Conservation (phyloP, 2,329 filamentous ascomycete species). For the Fusarium ramigenum region DNA sequence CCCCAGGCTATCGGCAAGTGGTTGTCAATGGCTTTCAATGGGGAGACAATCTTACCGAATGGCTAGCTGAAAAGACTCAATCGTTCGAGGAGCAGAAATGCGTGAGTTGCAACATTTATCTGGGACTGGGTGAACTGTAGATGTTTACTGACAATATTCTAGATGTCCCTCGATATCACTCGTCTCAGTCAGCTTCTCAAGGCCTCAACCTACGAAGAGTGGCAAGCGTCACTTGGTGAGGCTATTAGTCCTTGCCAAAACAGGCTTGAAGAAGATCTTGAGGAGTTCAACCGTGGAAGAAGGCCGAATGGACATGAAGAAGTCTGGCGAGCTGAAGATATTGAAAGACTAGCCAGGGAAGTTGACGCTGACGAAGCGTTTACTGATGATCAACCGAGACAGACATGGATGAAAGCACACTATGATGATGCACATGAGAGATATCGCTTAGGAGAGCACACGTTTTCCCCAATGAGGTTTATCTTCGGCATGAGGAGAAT, state of each 20-base stretch:
- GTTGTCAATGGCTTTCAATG: constrained; percentile 34
- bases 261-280: constrained; percentile 28
- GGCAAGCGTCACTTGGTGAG: constrained; percentile 22
- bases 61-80: constrained; percentile 27
- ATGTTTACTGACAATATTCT: neutral
- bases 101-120: neutral
- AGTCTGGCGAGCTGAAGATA: constrained; percentile 27
- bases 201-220: constrained; percentile 29
- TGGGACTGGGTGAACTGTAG: neutral
- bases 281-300: constrained; percentile 20
- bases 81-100: constrained; percentile 37
- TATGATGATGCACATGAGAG: constrained; percentile 26
- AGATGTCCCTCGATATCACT: constrained; percentile 34
- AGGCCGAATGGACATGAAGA: neutral
- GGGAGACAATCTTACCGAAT: constrained; percentile 35
- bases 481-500: constrained; percentile 27
- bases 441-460: constrained; percentile 27
- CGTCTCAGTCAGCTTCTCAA: constrained; percentile 22
- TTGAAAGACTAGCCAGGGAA: constrained; percentile 27
- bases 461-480: constrained; percentile 32
- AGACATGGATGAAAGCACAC: constrained; percentile 31
- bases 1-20: constrained; percentile 31
- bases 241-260: constrained; percentile 9
- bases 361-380: constrained; percentile 25
- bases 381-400: constrained; percentile 25